Base-by-base conservation (phyloP, 202 grass and related monocot species). In the Bolboschoenoplectus hybrid region DNA sequence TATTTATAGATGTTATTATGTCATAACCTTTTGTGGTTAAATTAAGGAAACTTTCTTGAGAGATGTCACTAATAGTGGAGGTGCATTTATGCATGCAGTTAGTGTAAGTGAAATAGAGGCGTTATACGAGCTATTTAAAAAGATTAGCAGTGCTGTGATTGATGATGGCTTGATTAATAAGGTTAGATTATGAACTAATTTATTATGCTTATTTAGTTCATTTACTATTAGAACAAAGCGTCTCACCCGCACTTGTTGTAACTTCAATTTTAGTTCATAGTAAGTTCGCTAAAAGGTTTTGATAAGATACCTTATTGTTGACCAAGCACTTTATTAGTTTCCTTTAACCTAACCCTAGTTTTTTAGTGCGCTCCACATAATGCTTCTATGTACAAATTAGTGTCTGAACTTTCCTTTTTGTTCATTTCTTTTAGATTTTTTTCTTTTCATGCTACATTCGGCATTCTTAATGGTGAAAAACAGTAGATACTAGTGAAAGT, bases 81-180 rank as follows among this genome's bases (percentile, higher is more conserved):
- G 17, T 19, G 53, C 35, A 51, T 85, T 67, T 91, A 41, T 49
- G 39, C 39, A 44, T 89, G 86, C 91, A 95, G 91, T 95, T 88
- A 95, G 87, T 64, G 91, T 95, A 20, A 95, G 90, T 76, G 93
- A 95, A 85, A 95, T 95, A 9, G 91, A 95, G 74, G 93, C 91
- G 0, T 84, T 95, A 58, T 95, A 95, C 69, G 93, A 95, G 82
- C 60, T 95, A 56, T 95, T 95, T 81, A 95, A 95, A 90, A 93
- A 95, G 86, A 93, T 93, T 76, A 95, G 93, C 89, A 95, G 89
- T 12, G 91, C 86, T 13, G 93, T 93, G 74, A 88, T 95, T 46
- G 93, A 95, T 84, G 93, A 95, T 91, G 93, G 93, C 4, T 49
- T 95, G 78, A 95, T 95, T 70, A 95, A 95, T 81, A 95, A 93